Evolutionary conservation across 352 stramenopile genomes (phyloP).

Genomic region (Phytophthora boehmeriae): DNA sequence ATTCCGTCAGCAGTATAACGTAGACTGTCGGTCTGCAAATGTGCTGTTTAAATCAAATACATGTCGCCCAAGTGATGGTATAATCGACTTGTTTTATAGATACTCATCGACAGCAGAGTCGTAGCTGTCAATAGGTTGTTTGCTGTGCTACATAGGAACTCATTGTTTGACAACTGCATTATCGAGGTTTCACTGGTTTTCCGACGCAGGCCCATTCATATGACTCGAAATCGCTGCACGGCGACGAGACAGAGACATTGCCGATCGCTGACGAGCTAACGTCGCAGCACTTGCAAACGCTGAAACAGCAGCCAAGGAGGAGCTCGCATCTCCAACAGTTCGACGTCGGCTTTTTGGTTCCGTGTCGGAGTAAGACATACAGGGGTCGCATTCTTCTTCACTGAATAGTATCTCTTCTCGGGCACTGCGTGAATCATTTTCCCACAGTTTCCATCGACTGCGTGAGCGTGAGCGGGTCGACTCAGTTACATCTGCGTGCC

Average conservation of each 20-base stretch:
- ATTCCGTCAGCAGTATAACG: neutral
- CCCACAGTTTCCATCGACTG: slow-evolving; percentile 35
- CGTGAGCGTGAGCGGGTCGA: slow-evolving; percentile 16
- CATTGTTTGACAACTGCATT: too few relatives aligned
- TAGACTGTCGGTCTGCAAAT: neutral
- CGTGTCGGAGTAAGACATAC: neutral
- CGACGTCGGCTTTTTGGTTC: neutral
- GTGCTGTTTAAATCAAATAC: neutral
- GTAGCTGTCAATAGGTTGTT: too few relatives aligned
- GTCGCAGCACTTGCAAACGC: slow-evolving; percentile 56
- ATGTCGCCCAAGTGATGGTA: neutral
- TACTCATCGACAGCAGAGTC: too few relatives aligned
- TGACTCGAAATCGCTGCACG: slow-evolving; percentile 35
- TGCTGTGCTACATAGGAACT: too few relatives aligned
- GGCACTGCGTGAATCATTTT: slow-evolving; percentile 17
- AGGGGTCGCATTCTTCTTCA: too few relatives aligned
- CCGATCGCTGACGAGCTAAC: slow-evolving; percentile 58
- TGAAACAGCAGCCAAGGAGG: slow-evolving; percentile 52
- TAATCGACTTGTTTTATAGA: too few relatives aligned
- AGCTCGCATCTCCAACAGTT: slow-evolving; percentile 19
- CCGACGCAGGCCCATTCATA: slow-evolving; percentile 16
- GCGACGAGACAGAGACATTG: slow-evolving; percentile 55
- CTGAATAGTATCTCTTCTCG: slow-evolving; percentile 13
- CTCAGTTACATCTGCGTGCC: neutral
- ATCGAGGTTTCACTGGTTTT: slow-evolving; percentile 15